Conservation (phyloP, 2,329 filamentous ascomycete genomes). For the Talaromyces sp. region DNA sequence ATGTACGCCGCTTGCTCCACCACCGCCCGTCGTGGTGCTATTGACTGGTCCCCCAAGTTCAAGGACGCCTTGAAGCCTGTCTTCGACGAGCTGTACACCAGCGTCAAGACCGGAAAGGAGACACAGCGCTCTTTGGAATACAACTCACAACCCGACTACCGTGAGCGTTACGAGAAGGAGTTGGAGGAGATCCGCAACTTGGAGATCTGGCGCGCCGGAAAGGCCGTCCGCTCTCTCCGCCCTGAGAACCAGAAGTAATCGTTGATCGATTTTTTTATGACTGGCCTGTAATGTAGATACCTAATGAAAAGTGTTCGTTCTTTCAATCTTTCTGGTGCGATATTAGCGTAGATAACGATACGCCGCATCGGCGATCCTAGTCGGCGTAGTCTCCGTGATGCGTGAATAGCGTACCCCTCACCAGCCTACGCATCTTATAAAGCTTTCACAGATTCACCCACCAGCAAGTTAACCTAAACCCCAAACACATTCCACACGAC, state of each 20-base stretch:
- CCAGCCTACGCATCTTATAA: not conserved
- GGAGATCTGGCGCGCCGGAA: conserved; percentile 99
- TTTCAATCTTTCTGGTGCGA: not conserved
- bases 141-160: conserved; percentile 94
- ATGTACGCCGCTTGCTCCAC: conserved; percentile 99
- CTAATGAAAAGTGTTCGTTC: conserved; percentile 15
- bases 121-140: conserved; percentile 95
- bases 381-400: not conserved
- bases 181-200: conserved; percentile 96
- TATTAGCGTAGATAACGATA: not conserved
- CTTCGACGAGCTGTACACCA: conserved; percentile 95
- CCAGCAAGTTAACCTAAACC: not conserved
- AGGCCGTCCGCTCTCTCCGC: conserved; percentile 86
- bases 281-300: conserved; percentile 20
- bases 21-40: conserved; percentile 94
- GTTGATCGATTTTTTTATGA: conserved; percentile 1
- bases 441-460: too few species aligned
- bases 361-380: not conserved
- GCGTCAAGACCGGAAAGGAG: conserved; percentile 86
- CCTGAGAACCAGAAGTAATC: conserved; percentile 78
- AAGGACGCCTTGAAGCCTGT: conserved; percentile 98
- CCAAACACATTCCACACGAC: not conserved
- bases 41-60: conserved; percentile 97
- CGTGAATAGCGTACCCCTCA: not conserved
- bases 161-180: conserved; percentile 95